A percentile compares a stretch with the other conserved stretches of the same genome.
Evolutionary conservation across 441 rosid species (phyloP).

Genomic region (Eruca vesicaria): DNA sequence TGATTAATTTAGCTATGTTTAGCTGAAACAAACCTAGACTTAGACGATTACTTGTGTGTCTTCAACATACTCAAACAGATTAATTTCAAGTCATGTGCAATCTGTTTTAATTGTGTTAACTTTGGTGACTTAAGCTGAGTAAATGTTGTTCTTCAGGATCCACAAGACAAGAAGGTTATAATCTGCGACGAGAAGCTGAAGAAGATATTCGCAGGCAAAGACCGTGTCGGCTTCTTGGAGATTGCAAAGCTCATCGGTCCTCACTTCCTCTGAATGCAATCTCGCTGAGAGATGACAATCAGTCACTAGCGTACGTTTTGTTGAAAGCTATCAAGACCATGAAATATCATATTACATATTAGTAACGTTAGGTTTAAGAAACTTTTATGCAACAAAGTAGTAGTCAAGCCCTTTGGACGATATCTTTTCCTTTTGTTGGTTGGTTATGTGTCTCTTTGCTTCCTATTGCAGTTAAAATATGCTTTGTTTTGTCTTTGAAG

Average conservation of each 20-base stretch:
- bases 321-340: background rate
- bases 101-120: background rate
- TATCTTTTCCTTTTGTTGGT: constrained; percentile 13
- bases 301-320: constrained; percentile 17
- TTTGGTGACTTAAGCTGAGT: background rate
- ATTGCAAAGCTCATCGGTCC: constrained; percentile 74
- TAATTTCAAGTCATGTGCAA: background rate
- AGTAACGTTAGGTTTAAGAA: constrained; percentile 26
- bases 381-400: constrained; percentile 26
- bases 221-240: constrained; percentile 76
- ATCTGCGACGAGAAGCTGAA: constrained; percentile 84
- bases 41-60: too few species aligned
- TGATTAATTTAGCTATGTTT: too few species aligned
- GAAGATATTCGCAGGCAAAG: constrained; percentile 70
- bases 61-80: background rate
- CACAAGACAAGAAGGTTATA: constrained; percentile 66
- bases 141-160: constrained; percentile 47
- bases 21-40: too few species aligned
- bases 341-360: constrained; percentile 9
- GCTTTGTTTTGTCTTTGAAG: background rate
- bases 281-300: constrained; percentile 13
- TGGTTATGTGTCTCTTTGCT: constrained; percentile 8
- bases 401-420: constrained; percentile 17
- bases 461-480: constrained; percentile 1
- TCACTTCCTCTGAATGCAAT: constrained; percentile 49